Percentiles rank a stretch among this genome's conserved stretches.
These are phyloP conservation scores for Lindgomyces ingoldianus DNA, from an alignment of 495 filamentous ascomycete species.

Conservation along the genomic window DNA sequence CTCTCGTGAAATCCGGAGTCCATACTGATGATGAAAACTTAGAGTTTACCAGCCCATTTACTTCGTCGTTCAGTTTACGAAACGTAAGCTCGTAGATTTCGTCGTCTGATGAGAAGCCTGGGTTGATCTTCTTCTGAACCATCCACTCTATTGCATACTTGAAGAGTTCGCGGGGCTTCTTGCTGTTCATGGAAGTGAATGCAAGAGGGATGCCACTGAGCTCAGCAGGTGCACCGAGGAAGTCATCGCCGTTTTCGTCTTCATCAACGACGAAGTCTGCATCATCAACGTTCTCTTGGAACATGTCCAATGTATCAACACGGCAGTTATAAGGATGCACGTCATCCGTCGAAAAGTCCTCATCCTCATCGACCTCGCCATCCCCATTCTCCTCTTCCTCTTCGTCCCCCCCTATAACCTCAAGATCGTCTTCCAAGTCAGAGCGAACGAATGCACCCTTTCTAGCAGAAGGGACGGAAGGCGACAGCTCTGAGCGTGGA, in stretches of 20 bases:
- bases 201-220: conserved; percentile 66
- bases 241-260: conserved; percentile 59
- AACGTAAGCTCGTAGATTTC: conserved; percentile 71
- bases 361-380: conserved; percentile 20
- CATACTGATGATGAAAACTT: conserved; percentile 76
- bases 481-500: conserved; percentile 9
- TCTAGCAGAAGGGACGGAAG: conserved; percentile 6
- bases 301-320: conserved; percentile 36
- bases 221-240: conserved; percentile 62
- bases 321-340: not conserved
- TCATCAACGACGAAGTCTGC: conserved; percentile 61
- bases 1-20: conserved; percentile 64
- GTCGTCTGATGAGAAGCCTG: conserved; percentile 66
- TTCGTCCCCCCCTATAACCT: conserved; percentile 30
- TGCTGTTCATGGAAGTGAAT: conserved; percentile 66
- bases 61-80: conserved; percentile 71
- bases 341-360: conserved; percentile 13
- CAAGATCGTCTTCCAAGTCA: conserved; percentile 24
- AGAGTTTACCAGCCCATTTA: conserved; percentile 64
- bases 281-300: conserved; percentile 60
- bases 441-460: conserved; percentile 4
- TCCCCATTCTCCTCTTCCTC: conserved; percentile 29
- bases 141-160: conserved; percentile 80
- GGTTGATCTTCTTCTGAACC: conserved; percentile 74
- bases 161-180: conserved; percentile 75